phyloP scores from a whole-genome alignment of 768 basidiomycete species.

The Leccinellum luteum region DNA sequence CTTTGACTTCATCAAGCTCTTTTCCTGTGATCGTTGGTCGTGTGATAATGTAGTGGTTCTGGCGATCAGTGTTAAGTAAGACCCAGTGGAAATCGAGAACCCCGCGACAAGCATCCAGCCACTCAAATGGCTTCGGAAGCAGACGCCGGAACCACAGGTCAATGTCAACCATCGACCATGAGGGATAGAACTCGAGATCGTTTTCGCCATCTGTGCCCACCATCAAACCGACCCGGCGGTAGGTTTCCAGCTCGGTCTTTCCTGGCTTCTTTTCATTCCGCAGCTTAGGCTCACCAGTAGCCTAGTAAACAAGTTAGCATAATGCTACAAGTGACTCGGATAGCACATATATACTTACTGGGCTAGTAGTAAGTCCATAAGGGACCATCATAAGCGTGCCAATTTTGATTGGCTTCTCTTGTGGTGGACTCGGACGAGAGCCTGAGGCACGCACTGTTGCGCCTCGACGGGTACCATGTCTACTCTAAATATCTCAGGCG shows the following conservation, averaged over 20 bases:
- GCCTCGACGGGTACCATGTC: background rate
- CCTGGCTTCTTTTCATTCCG: background rate
- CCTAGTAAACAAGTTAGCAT: background rate
- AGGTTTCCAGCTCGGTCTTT: background rate
- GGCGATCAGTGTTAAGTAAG: background rate
- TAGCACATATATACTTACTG: background rate
- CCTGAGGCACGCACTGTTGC: background rate
- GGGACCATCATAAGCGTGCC: slow-evolving; percentile 2
- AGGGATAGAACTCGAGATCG: background rate
- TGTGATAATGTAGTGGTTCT: background rate
- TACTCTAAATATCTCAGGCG: too few relatives aligned
- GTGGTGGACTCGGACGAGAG: background rate
- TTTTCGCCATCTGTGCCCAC: background rate
- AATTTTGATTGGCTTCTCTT: slow-evolving; percentile 5
- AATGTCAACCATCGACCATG: slow-evolving; percentile 1
- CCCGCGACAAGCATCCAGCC: slow-evolving; percentile 3
- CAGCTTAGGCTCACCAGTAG: background rate
- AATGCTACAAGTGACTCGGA: background rate
- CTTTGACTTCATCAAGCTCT: slow-evolving; percentile 1
- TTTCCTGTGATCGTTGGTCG: background rate
- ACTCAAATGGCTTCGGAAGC: slow-evolving; percentile 5
- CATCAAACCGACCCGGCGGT: background rate
- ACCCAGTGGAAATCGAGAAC: background rate
- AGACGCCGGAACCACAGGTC: background rate
- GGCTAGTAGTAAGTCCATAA: background rate